Evolutionary conservation across 1,284 basidiomycete species (phyloP), one percentile per base, ranked within the genome.

Genomic region (Pisolithus thermaeus): DNA sequence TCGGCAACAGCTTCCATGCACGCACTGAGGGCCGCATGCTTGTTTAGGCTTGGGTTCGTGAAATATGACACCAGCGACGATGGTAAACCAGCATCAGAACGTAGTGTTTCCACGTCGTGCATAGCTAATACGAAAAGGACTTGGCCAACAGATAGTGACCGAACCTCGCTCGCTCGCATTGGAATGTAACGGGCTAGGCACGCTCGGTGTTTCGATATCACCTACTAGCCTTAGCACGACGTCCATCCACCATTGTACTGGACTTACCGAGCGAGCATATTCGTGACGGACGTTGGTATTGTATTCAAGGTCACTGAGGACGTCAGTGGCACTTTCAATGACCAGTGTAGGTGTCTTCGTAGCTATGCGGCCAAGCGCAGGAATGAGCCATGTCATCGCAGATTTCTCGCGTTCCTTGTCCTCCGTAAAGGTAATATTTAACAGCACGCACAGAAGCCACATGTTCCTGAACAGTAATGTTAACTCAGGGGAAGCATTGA

Each of bases 371-470:
- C 80, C 77, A 22, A 98, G 76, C 2, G 90, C 87, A 25, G 86
- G 84, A 47, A 78, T 76, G 51, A 89, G 78, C 84, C 89, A 90
- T 39, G 84, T 80, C 73, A 86, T 84, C 5, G 87, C 83, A 37
- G 75, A 74, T 40, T 73, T 75, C 46, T 80, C 77, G 52, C 56
- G 64, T 27, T 67, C 63, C 64, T 72, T 68, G 54, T 77, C 67
- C 62, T 80, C 68, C 54, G 67, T 55, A 68, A 73, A 44, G 20
- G 67, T 84, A 58, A 92, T 87, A 36, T 87, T 83, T 61, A 94
- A 93, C 14, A 97, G 77, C 18, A 90, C 81, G 61, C 90, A 92
- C 12, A 97, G 71, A 70, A 97, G 92, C 96, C 96, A 99, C 72
- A 95, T 79, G 66, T 93, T 94, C 45, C 95, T 82, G 79, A 97